Evolutionary conservation across 768 basidiomycete species (phyloP), one percentile per base, ranked within the genome.

Genomic region (Rhizopogon vinicolor): DNA sequence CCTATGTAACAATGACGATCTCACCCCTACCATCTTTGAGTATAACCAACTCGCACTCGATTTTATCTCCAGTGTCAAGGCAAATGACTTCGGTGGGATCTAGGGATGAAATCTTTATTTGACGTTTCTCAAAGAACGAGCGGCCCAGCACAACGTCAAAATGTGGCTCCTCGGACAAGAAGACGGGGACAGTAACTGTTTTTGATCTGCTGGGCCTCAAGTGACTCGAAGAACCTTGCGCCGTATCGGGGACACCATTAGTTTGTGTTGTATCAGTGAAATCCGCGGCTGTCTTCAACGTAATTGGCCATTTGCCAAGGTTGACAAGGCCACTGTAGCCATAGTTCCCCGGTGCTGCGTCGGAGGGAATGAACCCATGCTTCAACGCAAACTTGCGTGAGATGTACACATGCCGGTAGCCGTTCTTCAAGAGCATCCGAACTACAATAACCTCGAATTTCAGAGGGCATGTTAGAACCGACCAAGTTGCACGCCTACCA

Each of bases 61-160:
- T 83, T 68, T 86, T 89, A 73, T 97, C 94, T 6, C 91, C 91
- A 0, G 87, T 91, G 66, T 98, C 97, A 72, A 92, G 79, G 65
- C 95, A 97, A 2, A 91, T 83, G 13, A 99, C 87, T 61, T 89
- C 85, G 9, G 97, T 98, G 40, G 86, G 86, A 67, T 99, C 96
- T 41, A 87, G 75, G 0, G 87, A 75, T 65, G 89, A 91, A 31
- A 83, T 85, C 69, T 87, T 87, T 60, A 98, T 85, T 65, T 88
- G 87, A 61, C 92, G 77, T 64, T 79, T 85, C 78, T 89, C 89
- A 58, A 87, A 83, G 64, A 97, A 94, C 22, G 85, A 85, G 25
- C 95, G 78, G 1, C 95, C 95, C 6, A 98, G 80, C 5, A 98
- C 89, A 45, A 98, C 91, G 63, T 97, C 94, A 70, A 98, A 98